Evolutionary conservation across 805 yeast genomes (phyloP), one percentile per base, ranked within the genome.

Genomic region (Wickerhamiella cacticola): DNA sequence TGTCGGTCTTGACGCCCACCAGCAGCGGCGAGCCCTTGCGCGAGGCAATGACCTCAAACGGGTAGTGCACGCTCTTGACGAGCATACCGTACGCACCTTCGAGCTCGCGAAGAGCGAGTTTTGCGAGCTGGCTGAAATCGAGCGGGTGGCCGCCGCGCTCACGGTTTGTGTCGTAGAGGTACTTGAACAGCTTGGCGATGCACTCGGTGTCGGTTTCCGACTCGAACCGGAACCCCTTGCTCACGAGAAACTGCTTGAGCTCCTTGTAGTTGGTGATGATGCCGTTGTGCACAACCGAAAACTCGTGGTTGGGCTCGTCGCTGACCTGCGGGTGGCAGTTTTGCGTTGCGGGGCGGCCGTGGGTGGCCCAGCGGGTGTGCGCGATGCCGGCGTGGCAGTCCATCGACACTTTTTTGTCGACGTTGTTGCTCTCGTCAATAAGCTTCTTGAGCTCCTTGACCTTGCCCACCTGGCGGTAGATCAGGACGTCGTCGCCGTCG

Each of bases 321-420:
- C 96, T 85, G 55, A 89, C 72, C 63, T 89, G 97, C 43, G 99
- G 99, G 65, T 92, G 99, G 64, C 97, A 92, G 72, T 92, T 92
- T 52, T 66, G 58, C 53, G 74, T 77, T 55, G 77, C 78, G 50
- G 96, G 96, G 59, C 80, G 84, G 67, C 99, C 99, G 66, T 92
- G 99, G 33, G 99, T 92, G 45, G 99, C 99, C 99, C 99, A 92
- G 72, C 99, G 83, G 12, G 99, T 92, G 68, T 92, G 99, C 21
- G 98, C 97, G 64, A 92, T 92, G 63, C 95, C 98, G 52, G 80
- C 87, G 63, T 92, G 98, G 64, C 81, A 78, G 57, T 76, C 80
- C 62, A 85, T 87, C 18, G 76, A 72, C 52, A 75, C 78, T 41
- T 54, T 50, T 24, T 72, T 66, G 57, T 80, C 72, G 50, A 54